Evolutionary conservation across 208 protist genomes (phyloP).

Genomic region (Trypanosoma avium): DNA sequence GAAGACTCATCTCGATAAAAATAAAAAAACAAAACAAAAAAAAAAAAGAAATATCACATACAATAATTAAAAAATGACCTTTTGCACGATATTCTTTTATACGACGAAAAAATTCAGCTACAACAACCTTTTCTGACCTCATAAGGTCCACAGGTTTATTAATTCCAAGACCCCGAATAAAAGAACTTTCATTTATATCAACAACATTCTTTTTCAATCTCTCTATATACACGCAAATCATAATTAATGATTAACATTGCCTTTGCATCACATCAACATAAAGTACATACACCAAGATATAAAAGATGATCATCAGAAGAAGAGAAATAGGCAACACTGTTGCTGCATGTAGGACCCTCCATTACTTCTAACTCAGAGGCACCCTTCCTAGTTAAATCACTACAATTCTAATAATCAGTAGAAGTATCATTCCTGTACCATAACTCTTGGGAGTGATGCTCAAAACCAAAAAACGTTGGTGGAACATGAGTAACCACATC

Average conservation of each 20-base stretch:
- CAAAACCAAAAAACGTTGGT: conserved; percentile 34
- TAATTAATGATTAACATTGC: conserved; percentile 25
- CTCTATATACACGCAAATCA: conserved; percentile 2
- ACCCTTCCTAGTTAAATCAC: conserved; percentile 13
- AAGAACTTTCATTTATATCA: no score
- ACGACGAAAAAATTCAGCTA: no score
- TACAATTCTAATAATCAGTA: conserved; percentile 31
- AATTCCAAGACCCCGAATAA: no score
- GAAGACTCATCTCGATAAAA: neutral
- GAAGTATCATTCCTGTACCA: conserved; percentile 38
- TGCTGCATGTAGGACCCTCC: conserved; percentile 58
- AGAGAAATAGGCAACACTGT: conserved; percentile 30
- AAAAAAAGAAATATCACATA: no score
- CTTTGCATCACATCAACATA: conserved; percentile 28
- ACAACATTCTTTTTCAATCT: no score
- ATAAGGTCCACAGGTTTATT: no score
- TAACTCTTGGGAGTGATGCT: conserved; percentile 50
- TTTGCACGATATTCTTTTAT: no score
- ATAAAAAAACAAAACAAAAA: neutral
- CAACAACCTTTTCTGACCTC: no score
- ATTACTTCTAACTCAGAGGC: neutral
- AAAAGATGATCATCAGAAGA: conserved; percentile 55
- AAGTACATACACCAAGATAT: conserved; percentile 57
- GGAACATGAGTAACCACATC: conserved; percentile 65
- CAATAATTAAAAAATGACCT: no score